Evolutionary conservation across 495 filamentous ascomycete species (phyloP).

Genomic region (Achaetomiella virescens): DNA sequence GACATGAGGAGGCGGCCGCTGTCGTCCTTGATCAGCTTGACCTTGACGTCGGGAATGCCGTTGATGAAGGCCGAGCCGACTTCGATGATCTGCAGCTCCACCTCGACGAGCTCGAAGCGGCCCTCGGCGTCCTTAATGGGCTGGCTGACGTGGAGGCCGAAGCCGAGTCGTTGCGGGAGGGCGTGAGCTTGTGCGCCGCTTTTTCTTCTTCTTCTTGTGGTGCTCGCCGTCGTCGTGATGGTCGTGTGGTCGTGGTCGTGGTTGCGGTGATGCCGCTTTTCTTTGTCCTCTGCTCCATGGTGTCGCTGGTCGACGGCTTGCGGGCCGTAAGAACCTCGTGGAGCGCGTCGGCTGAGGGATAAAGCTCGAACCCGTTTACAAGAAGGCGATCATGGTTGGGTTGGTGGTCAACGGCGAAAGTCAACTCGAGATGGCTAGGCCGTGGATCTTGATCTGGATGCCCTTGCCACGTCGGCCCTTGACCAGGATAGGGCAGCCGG

Average conservation of each 20-base stretch:
- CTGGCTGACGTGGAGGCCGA: constrained; percentile 26
- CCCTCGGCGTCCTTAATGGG: constrained; percentile 26
- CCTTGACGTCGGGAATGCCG: constrained; percentile 41
- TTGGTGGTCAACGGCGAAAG: constrained; percentile 32
- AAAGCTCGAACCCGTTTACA: constrained; percentile 42
- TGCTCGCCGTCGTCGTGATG: constrained; percentile 16
- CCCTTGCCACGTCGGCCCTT: constrained; percentile 19
- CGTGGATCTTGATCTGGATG: constrained; percentile 20
- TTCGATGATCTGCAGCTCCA: constrained; percentile 46
- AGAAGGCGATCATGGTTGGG: constrained; percentile 30
- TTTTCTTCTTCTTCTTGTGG: constrained; percentile 10
- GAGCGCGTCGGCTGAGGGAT: constrained; percentile 32
- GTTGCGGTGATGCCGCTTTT: constrained; percentile 9
- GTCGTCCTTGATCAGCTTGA: constrained; percentile 40
- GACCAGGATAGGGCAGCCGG: constrained; percentile 35
- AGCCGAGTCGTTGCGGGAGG: constrained; percentile 33
- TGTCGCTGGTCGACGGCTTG: constrained; percentile 19
- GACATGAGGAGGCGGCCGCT: constrained; percentile 40
- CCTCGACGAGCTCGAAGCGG: constrained; percentile 33
- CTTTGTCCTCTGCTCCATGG: background rate
- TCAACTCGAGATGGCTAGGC: constrained; percentile 36
- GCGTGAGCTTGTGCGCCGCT: constrained; percentile 11
- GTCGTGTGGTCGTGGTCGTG: too few species aligned
- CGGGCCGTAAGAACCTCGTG: constrained; percentile 25
- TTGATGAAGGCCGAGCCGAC: constrained; percentile 40